Conservation (phyloP, 805 yeast genomes). For the Saitoella complicata region DNA sequence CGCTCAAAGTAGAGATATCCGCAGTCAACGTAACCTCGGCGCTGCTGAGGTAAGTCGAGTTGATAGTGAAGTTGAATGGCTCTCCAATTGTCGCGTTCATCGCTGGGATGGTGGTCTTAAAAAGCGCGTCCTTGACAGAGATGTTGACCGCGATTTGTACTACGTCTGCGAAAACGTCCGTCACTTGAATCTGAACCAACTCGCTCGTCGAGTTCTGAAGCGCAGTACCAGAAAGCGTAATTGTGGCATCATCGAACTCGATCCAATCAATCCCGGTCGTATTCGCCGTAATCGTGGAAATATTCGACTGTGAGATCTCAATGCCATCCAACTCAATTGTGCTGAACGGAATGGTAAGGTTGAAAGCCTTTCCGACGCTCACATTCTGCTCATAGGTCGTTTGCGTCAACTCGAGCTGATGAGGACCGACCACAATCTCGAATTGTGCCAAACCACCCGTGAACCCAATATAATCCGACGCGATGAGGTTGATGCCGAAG, state of each 20-base stretch:
- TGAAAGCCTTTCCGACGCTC: conserved; percentile 40
- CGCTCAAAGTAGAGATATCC: too few species aligned
- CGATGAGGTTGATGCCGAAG: conserved; percentile 58
- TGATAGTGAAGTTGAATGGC: too few species aligned
- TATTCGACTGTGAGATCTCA: conserved; percentile 31
- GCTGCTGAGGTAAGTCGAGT: too few species aligned
- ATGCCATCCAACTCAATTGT: conserved; percentile 50
- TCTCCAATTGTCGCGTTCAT: too few species aligned
- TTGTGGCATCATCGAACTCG: conserved; percentile 37
- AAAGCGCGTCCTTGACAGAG: too few species aligned
- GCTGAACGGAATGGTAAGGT: conserved; percentile 43
- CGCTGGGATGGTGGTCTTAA: too few species aligned
- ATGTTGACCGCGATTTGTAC: too few species aligned
- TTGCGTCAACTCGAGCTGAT: conserved; percentile 52
- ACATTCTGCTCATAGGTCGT: conserved; percentile 51
- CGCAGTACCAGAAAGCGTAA: conserved; percentile 46
- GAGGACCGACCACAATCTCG: conserved; percentile 72
- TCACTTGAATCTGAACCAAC: too few species aligned
- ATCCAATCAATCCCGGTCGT: conserved; percentile 54
- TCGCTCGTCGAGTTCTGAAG: too few species aligned
- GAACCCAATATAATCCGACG: conserved; percentile 60
- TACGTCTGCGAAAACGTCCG: too few species aligned
- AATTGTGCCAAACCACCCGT: conserved; percentile 58
- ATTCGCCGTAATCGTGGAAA: conserved; percentile 35
- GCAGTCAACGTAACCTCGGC: too few species aligned